Conservation (phyloP, 2,329 filamentous ascomycete genomes). For the Fusarium xyrophilum region DNA sequence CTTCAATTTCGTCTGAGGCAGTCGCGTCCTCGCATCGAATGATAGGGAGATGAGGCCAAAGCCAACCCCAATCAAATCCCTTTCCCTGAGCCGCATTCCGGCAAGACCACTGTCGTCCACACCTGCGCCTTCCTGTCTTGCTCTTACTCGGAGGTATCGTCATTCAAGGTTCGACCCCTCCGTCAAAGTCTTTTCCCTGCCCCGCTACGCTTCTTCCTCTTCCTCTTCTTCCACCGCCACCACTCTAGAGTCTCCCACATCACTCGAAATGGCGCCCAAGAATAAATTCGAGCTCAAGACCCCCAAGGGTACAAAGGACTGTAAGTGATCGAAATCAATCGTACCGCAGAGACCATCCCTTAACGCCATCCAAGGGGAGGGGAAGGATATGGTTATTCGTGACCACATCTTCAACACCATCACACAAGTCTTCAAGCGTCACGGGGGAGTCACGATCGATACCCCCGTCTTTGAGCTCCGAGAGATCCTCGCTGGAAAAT, state of each 20-base stretch:
- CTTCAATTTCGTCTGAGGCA: slow-evolving; percentile 20
- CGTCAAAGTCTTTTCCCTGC: slow-evolving; percentile 34
- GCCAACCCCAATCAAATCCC: slow-evolving; percentile 35
- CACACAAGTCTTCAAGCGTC: slow-evolving; percentile 80
- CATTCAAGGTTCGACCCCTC: slow-evolving; percentile 24
- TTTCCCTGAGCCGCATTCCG: slow-evolving; percentile 30
- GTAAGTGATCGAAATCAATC: slow-evolving; percentile 46
- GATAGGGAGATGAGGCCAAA: slow-evolving; percentile 38
- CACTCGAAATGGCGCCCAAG: slow-evolving; percentile 43
- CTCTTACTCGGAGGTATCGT: not conserved
- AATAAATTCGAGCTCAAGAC: slow-evolving; percentile 69
- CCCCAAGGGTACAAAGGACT: slow-evolving; percentile 91
- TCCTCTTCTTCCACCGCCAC: slow-evolving; percentile 32
- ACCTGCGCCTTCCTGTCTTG: slow-evolving; percentile 9
- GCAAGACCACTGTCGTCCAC: slow-evolving; percentile 14
- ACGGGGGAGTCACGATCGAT: slow-evolving; percentile 80
- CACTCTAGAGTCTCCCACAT: slow-evolving; percentile 32
- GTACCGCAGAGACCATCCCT: not conserved
- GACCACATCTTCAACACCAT: slow-evolving; percentile 82
- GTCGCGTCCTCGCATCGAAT: slow-evolving; percentile 30
- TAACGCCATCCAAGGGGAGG: slow-evolving; percentile 58
- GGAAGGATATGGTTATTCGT: slow-evolving; percentile 78
- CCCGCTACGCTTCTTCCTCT: slow-evolving; percentile 34
- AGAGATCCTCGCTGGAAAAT: slow-evolving; percentile 87
- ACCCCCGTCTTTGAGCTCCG: slow-evolving; percentile 86